Percentiles rank a stretch among this genome's conserved stretches.
phyloP scores from a whole-genome alignment of 768 basidiomycete species.

The Termitomyces sp. region DNA sequence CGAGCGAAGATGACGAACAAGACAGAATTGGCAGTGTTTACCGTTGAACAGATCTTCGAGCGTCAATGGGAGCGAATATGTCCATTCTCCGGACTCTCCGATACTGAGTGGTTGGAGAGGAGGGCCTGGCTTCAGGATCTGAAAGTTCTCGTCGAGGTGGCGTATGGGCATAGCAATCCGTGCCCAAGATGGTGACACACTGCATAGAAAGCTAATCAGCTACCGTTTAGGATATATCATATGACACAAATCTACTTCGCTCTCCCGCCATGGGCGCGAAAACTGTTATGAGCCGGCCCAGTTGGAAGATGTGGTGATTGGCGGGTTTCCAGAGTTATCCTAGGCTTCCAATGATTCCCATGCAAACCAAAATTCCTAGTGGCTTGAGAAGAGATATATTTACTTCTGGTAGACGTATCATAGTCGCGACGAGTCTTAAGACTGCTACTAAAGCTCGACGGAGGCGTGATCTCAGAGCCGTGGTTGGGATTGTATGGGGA shows the following conservation, averaged over 20 bases:
- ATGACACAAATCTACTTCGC: background rate
- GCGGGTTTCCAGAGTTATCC: background rate
- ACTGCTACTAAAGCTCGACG: constrained; percentile 25
- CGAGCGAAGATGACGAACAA: constrained; percentile 53
- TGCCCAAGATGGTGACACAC: background rate
- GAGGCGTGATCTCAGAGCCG: constrained; percentile 26
- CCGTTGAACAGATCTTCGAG: constrained; percentile 63
- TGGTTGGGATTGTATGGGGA: constrained; percentile 19
- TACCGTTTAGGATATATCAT: background rate
- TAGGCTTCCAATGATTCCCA: background rate
- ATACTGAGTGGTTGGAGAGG: constrained; percentile 39
- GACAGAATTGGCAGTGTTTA: constrained; percentile 51
- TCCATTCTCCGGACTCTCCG: constrained; percentile 55
- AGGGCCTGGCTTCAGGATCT: constrained; percentile 18
- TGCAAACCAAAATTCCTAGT: background rate
- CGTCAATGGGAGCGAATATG: constrained; percentile 58
- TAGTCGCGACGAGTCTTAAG: constrained; percentile 5
- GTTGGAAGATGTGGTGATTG: background rate
- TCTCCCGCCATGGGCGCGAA: background rate
- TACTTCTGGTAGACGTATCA: background rate
- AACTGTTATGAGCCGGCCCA: background rate
- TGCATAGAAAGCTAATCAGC: background rate
- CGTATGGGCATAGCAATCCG: constrained; percentile 1
- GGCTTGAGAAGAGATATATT: background rate
- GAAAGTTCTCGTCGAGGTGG: constrained; percentile 1